phyloP scores from a whole-genome alignment of 495 filamentous ascomycete species.

The Amphirosellinia nigrospora region DNA sequence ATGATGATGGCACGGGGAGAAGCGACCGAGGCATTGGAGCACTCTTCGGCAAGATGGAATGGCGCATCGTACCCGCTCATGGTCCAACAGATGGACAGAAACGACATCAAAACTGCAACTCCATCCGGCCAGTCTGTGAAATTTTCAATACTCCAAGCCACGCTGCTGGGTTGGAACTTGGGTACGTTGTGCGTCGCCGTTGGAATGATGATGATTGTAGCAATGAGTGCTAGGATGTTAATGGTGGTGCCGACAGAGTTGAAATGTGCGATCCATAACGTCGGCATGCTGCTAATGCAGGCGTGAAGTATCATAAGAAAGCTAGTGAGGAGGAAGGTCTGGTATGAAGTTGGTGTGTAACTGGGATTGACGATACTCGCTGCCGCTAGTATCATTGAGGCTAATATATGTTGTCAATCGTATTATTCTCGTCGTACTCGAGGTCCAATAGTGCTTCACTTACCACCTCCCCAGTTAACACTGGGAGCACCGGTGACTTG shows the following conservation, averaged over 20 bases:
- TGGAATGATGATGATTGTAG: conserved; percentile 74
- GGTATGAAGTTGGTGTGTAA: conserved; percentile 69
- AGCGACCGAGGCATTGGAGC: conserved; percentile 76
- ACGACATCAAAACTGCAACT: conserved; percentile 76
- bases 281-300: conserved; percentile 76
- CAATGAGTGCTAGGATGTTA: conserved; percentile 72
- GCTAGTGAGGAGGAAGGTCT: conserved; percentile 72
- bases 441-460: conserved; percentile 15
- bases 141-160: conserved; percentile 75
- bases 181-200: conserved; percentile 60
- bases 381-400: conserved; percentile 77
- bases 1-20: conserved; percentile 79
- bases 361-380: conserved; percentile 70
- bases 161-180: conserved; percentile 65
- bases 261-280: conserved; percentile 74
- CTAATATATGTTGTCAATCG: conserved; percentile 55
- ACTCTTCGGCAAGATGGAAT: conserved; percentile 80
- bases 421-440: neutral
- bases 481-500: conserved; percentile 76
- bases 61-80: conserved; percentile 71
- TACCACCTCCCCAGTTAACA: conserved; percentile 48
- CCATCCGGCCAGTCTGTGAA: conserved; percentile 75
- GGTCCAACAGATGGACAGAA: conserved; percentile 67
- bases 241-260: conserved; percentile 77
- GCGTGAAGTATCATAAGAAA: conserved; percentile 75